Percentiles rank a stretch among this genome's conserved stretches.
Evolutionary conservation across 306 rosid genomes (phyloP).

Genomic region (Sophora flavescens): DNA sequence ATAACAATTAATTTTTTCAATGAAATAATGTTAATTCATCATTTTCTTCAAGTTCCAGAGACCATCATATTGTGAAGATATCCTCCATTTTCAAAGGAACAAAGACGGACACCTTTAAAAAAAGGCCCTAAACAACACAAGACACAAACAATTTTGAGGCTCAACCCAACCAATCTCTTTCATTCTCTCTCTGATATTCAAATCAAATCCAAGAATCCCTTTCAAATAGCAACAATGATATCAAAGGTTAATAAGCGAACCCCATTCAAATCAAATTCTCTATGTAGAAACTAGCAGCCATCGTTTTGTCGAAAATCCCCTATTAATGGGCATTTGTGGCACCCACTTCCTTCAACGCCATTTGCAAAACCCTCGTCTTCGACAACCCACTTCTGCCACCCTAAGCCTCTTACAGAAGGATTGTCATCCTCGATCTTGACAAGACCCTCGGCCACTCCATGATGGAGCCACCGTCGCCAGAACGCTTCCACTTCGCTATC

Average conservation of each 20-base stretch:
- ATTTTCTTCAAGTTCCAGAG: no score
- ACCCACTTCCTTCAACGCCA: conserved; percentile 44
- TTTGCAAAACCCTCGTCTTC: conserved; percentile 60
- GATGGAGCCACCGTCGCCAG: conserved; percentile 58
- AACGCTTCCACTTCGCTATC: conserved; percentile 72
- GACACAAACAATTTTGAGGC: background rate
- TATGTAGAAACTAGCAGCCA: conserved; percentile 57
- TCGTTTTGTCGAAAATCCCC: conserved; percentile 68
- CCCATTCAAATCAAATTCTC: conserved; percentile 59
- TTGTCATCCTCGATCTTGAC: conserved; percentile 83
- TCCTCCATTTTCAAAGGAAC: no score
- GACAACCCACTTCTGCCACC: conserved; percentile 46
- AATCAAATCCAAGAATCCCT: background rate
- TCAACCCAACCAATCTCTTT: background rate
- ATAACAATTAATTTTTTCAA: no score
- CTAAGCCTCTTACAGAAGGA: conserved; percentile 40
- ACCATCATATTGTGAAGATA: no score
- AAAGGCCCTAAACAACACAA: conserved; percentile 1
- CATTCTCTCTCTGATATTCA: background rate
- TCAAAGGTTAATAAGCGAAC: conserved; percentile 66
- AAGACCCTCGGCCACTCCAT: conserved; percentile 82
- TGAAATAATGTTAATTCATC: no score
- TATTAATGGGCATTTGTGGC: conserved; percentile 39
- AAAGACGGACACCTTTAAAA: background rate
- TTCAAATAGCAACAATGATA: conserved; percentile 56